These are phyloP conservation scores for Rhizopogon vinicolor DNA, from an alignment of 768 basidiomycete species.

Conservation along the genomic window DNA sequence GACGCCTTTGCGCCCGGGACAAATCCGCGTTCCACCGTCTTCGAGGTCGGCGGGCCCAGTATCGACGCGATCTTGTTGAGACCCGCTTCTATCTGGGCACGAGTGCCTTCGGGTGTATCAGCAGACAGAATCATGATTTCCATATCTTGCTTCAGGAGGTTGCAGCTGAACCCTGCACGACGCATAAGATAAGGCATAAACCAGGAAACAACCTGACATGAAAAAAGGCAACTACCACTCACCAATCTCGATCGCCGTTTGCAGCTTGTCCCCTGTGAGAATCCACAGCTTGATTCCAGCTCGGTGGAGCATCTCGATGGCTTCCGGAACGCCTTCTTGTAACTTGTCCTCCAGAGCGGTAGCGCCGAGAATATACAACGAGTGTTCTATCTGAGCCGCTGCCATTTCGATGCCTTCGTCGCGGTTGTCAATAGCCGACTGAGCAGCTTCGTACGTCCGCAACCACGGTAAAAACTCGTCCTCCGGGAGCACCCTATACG, in stretches of 20 bases:
- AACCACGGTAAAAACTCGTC: constrained; percentile 85
- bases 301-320: constrained; percentile 85
- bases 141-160: constrained; percentile 90
- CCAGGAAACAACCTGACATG: too few species aligned
- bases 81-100: constrained; percentile 85
- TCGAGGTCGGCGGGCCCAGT: constrained; percentile 67
- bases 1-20: constrained; percentile 59
- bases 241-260: constrained; percentile 97
- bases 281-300: constrained; percentile 99
- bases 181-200: constrained; percentile 5
- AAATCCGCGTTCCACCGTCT: constrained; percentile 61
- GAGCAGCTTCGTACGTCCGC: constrained; percentile 77
- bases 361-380: constrained; percentile 82
- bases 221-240: neutral
- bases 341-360: constrained; percentile 97
- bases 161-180: constrained; percentile 75
- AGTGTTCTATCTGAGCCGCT: constrained; percentile 78
- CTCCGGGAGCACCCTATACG: constrained; percentile 73
- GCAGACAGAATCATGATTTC: constrained; percentile 97
- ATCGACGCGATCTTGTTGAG: constrained; percentile 92
- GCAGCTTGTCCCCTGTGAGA: constrained; percentile 94
- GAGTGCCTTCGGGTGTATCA: constrained; percentile 66
- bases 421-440: constrained; percentile 67
- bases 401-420: constrained; percentile 93
- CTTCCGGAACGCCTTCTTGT: constrained; percentile 95